Evolutionary conservation across 495 filamentous ascomycete genomes (phyloP).

Genomic region (Aspergillus sparsus): DNA sequence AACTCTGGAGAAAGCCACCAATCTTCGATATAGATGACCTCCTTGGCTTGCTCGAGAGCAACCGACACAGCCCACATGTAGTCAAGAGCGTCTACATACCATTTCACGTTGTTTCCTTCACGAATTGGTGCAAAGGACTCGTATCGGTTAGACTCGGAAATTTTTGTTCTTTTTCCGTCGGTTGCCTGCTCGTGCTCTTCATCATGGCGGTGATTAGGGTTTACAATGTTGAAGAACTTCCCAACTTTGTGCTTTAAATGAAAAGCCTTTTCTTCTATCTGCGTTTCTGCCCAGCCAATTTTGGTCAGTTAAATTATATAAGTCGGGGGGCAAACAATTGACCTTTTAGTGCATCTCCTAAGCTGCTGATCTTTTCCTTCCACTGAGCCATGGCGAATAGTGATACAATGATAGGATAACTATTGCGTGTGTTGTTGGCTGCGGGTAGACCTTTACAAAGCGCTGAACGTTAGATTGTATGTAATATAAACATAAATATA

Average conservation of each 20-base stretch:
- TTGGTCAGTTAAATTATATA: constrained; percentile 16
- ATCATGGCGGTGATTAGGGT: constrained; percentile 91
- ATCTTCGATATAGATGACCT: constrained; percentile 93
- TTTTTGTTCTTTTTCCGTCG: constrained; percentile 72
- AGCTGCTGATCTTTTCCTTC: constrained; percentile 32
- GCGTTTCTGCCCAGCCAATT: constrained; percentile 30
- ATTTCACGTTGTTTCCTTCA: constrained; percentile 86
- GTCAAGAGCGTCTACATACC: constrained; percentile 93
- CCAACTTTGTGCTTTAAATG: constrained; percentile 65
- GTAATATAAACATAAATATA: no score
- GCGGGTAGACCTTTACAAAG: no score
- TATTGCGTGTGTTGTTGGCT: background rate
- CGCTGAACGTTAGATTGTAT: no score
- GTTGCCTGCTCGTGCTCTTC: constrained; percentile 85
- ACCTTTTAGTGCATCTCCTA: constrained; percentile 42
- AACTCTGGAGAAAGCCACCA: constrained; percentile 97
- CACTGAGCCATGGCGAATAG: constrained; percentile 36
- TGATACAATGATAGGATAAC: background rate
- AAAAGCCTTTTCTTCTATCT: constrained; percentile 48
- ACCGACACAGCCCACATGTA: constrained; percentile 92
- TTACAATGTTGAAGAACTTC: constrained; percentile 73
- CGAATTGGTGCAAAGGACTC: constrained; percentile 81
- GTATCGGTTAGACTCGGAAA: constrained; percentile 79
- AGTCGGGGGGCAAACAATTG: background rate
- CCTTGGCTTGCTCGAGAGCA: constrained; percentile 81